Conservation (phyloP, 2,329 filamentous ascomycete species). For the Grosmannia penicillata region DNA sequence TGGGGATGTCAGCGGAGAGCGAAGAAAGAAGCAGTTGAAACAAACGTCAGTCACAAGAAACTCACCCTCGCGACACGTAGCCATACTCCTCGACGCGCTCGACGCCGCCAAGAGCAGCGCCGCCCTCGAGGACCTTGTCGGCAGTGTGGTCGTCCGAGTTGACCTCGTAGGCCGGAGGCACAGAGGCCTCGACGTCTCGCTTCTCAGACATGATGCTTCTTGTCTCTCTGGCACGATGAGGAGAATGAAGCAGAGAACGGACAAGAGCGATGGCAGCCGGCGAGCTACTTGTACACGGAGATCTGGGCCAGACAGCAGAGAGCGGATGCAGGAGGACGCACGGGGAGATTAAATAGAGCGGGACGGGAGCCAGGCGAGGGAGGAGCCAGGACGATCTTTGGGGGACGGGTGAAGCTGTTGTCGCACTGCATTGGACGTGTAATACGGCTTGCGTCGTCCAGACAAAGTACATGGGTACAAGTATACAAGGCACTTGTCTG, state of each 20-base stretch:
- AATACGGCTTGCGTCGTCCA: too few species aligned
- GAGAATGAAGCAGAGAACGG: neutral
- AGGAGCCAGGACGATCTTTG: neutral
- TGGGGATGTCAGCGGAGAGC: neutral
- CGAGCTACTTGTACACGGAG: too few species aligned
- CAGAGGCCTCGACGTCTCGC: constrained; percentile 6
- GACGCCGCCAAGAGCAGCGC: constrained; percentile 5
- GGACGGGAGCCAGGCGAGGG: neutral
- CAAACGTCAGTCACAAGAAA: neutral
- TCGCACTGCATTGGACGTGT: too few species aligned
- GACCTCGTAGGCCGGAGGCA: constrained; percentile 6
- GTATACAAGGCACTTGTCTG: too few species aligned
- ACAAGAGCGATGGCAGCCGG: neutral
- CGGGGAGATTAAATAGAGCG: neutral
- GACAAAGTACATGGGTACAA: too few species aligned
- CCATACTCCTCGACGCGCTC: constrained; percentile 9
- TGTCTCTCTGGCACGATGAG: too few species aligned
- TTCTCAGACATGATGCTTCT: constrained; percentile 7
- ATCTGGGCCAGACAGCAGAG: too few species aligned
- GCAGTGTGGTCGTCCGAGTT: constrained; percentile 1
- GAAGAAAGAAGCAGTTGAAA: neutral
- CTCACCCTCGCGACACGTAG: constrained; percentile 9
- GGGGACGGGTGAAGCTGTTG: too few species aligned
- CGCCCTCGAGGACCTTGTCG: constrained; percentile 4
- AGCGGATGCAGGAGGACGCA: too few species aligned